Evolutionary conservation across 2,329 filamentous ascomycete species (phyloP).

Genomic region (Aspergillus brunneoviolaceus): DNA sequence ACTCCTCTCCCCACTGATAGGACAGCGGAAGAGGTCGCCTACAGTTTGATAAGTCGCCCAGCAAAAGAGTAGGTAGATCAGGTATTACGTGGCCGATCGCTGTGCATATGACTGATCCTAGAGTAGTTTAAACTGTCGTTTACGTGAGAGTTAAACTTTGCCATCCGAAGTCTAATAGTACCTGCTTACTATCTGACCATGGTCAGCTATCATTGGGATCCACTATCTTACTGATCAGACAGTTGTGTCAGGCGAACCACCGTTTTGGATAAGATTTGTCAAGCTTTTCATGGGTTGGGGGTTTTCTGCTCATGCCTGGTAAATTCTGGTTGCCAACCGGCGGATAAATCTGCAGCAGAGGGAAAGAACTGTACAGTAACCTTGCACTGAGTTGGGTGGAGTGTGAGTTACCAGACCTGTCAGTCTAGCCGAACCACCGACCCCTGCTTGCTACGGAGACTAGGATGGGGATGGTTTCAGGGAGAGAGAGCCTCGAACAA

Average conservation of each 20-base stretch:
- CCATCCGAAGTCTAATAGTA: background rate
- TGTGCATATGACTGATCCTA: constrained; percentile 17
- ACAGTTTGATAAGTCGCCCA: constrained; percentile 9
- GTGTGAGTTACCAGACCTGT: background rate
- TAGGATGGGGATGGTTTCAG: constrained; percentile 1
- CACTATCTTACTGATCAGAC: constrained; percentile 8
- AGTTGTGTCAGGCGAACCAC: constrained; percentile 6
- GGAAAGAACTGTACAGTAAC: background rate
- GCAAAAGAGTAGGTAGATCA: background rate
- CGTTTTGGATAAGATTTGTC: constrained; percentile 12
- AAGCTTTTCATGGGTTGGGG: constrained; percentile 7
- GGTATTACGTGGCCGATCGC: constrained; percentile 11
- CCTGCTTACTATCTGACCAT: background rate
- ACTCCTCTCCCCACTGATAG: background rate
- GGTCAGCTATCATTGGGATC: background rate
- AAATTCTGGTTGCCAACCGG: background rate
- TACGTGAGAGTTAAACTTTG: background rate
- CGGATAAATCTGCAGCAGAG: constrained; percentile 4
- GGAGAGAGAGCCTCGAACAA: background rate
- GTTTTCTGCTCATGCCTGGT: background rate
- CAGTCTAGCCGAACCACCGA: background rate
- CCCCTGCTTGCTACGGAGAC: background rate
- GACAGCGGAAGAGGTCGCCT: background rate
- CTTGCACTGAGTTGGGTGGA: too few relatives aligned
- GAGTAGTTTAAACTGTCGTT: background rate